Conservation (phyloP, 495 filamentous ascomycete species). For the Penicillium coffeae region DNA sequence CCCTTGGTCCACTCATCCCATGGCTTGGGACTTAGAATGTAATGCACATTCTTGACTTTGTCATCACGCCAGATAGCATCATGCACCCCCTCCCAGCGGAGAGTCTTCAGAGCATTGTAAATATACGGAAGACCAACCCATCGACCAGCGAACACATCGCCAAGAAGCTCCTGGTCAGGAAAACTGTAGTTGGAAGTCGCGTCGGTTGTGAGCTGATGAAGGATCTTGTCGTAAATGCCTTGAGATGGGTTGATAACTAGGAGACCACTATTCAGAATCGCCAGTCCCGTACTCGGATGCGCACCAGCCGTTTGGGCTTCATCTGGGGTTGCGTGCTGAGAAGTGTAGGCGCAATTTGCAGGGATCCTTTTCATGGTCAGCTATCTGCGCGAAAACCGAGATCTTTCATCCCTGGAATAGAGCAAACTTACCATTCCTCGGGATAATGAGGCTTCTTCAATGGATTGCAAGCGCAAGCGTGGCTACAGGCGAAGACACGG, state of each 20-base stretch:
- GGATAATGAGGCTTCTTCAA: conserved; percentile 73
- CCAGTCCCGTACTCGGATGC: conserved; percentile 49
- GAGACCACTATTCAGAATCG: conserved; percentile 70
- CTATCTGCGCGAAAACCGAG: not conserved
- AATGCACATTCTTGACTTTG: conserved; percentile 74
- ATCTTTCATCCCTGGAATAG: not conserved
- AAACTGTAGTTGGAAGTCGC: conserved; percentile 57
- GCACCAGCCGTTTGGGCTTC: conserved; percentile 55
- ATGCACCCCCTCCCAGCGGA: conserved; percentile 67
- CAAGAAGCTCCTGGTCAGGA: conserved; percentile 70
- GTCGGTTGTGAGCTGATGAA: conserved; percentile 27
- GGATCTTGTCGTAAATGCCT: conserved; percentile 54
- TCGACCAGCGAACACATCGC: conserved; percentile 58
- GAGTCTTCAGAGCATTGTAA: conserved; percentile 80
- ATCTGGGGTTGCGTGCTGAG: conserved; percentile 57
- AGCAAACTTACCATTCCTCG: conserved; percentile 52
- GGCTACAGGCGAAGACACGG: conserved; percentile 66
- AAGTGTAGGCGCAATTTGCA: conserved; percentile 70
- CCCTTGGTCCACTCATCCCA: conserved; percentile 59
- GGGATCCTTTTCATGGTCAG: conserved; percentile 46
- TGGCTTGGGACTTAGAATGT: conserved; percentile 75
- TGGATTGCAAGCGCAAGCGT: conserved; percentile 83
- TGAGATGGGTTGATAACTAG: conserved; percentile 65
- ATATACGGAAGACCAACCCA: conserved; percentile 75
- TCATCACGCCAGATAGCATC: conserved; percentile 70